Evolutionary conservation across 1,284 basidiomycete genomes (phyloP).

Genomic region (Baeospora myosura): DNA sequence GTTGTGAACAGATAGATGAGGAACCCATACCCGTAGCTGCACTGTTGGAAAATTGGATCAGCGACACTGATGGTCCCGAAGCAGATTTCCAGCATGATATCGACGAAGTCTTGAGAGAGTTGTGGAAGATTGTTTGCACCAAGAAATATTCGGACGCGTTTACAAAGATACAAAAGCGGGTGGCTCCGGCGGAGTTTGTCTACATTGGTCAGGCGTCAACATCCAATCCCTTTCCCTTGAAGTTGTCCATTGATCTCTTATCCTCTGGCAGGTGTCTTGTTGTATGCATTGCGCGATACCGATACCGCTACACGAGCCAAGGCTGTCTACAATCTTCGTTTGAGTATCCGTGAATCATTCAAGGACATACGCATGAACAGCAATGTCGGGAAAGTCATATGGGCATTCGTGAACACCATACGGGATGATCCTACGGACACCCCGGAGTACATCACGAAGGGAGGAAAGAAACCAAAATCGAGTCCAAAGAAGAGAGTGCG

Average conservation of each 20-base stretch:
- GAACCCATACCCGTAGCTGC: neutral
- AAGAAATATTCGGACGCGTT: conserved; percentile 35
- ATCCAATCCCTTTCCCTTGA: no score
- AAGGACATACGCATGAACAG: conserved; percentile 56
- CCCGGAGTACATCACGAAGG: conserved; percentile 1
- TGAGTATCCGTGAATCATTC: conserved; percentile 42
- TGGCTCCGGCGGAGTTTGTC: conserved; percentile 69
- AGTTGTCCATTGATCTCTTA: neutral
- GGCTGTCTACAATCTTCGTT: conserved; percentile 47
- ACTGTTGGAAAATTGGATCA: conserved; percentile 35
- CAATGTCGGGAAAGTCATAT: conserved; percentile 44
- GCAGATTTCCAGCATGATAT: conserved; percentile 43
- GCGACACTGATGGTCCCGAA: conserved; percentile 34
- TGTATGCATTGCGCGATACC: conserved; percentile 42
- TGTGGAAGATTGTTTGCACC: conserved; percentile 45
- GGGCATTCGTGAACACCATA: conserved; percentile 43
- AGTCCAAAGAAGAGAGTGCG: conserved; percentile 24
- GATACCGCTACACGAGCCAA: conserved; percentile 35
- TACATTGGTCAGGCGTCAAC: conserved; percentile 48
- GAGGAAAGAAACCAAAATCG: conserved; percentile 13
- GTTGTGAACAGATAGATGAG: neutral
- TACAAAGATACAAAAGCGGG: conserved; percentile 41
- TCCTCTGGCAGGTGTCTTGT: conserved; percentile 40
- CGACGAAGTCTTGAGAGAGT: conserved; percentile 39
- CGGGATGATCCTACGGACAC: conserved; percentile 22